Evolutionary conservation across 805 yeast species (phyloP).

Genomic region (Ogataea zsoltii): DNA sequence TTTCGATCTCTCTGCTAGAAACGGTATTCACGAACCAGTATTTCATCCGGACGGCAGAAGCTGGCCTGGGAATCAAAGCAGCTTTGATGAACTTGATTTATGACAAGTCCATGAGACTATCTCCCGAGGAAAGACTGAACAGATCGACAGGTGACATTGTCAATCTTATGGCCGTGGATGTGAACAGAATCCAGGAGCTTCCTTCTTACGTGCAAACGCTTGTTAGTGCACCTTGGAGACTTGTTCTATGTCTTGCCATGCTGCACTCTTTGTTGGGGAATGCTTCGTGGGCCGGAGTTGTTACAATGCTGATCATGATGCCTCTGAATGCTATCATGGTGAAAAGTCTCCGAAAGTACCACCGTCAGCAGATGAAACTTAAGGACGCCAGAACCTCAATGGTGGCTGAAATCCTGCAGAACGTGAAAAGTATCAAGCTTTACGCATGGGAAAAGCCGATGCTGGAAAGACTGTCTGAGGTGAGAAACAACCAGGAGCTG

Average conservation of each 20-base stretch:
- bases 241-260: conserved; percentile 53
- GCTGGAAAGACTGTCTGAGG: conserved; percentile 48
- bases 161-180: conserved; percentile 78
- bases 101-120: conserved; percentile 66
- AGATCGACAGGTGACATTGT: conserved; percentile 77
- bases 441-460: conserved; percentile 74
- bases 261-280: conserved; percentile 57
- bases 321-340: conserved; percentile 57
- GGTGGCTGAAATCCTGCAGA: conserved; percentile 58
- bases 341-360: conserved; percentile 44
- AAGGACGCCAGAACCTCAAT: conserved; percentile 61
- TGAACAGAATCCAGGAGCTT: conserved; percentile 60
- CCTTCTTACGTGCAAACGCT: conserved; percentile 53
- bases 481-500: conserved; percentile 61
- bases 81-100: conserved; percentile 69
- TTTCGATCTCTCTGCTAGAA: conserved; percentile 57
- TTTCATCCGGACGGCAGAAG: conserved; percentile 54
- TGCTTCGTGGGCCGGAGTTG: conserved; percentile 59
- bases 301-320: conserved; percentile 52
- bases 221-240: conserved; percentile 59
- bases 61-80: conserved; percentile 66
- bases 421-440: conserved; percentile 64
- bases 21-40: conserved; percentile 71
- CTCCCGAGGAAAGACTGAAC: conserved; percentile 61
- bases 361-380: conserved; percentile 58